Percentiles rank a stretch among this genome's conserved stretches.
Evolutionary conservation across 2,329 filamentous ascomycete species (phyloP).

Genomic region (Neospermospora avenae): DNA sequence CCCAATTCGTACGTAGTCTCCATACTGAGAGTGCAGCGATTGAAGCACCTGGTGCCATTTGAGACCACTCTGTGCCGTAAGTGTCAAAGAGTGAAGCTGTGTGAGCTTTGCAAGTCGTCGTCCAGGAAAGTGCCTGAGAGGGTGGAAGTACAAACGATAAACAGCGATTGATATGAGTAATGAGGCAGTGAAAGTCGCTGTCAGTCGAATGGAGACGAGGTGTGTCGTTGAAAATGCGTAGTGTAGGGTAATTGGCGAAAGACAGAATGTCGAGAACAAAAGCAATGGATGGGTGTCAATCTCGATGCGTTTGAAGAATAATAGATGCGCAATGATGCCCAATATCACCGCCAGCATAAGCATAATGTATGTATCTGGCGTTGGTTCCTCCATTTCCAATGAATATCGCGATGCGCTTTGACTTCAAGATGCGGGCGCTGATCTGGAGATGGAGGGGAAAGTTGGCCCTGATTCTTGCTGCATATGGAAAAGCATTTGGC

Average conservation of each 20-base stretch:
- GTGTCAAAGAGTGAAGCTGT: conserved; percentile 20
- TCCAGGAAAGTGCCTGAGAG: conserved; percentile 23
- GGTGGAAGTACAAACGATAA: conserved; percentile 28
- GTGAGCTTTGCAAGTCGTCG: conserved; percentile 23
- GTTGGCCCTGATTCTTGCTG: neutral
- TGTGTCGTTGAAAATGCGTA: neutral
- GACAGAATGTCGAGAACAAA: neutral
- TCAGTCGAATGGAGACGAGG: neutral
- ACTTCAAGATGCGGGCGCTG: neutral
- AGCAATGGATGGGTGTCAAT: conserved; percentile 4
- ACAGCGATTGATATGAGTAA: conserved; percentile 11
- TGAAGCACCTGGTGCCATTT: conserved; percentile 17
- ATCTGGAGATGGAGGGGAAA: neutral
- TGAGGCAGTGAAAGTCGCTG: neutral
- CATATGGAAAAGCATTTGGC: neutral
- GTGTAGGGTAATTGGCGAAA: neutral
- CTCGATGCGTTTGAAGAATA: conserved; percentile 7
- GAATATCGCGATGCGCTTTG: neutral
- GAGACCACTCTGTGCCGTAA: conserved; percentile 10
- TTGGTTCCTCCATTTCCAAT: neutral
- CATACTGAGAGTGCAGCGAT: conserved; percentile 18
- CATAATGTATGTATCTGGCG: neutral
- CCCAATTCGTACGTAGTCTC: conserved; percentile 22
- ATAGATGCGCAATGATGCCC: neutral
- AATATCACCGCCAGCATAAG: neutral